A percentile compares a stretch with the other conserved stretches of the same genome.
phyloP scores from a whole-genome alignment of 495 filamentous ascomycete genomes.

The Xylaria telfairii region DNA sequence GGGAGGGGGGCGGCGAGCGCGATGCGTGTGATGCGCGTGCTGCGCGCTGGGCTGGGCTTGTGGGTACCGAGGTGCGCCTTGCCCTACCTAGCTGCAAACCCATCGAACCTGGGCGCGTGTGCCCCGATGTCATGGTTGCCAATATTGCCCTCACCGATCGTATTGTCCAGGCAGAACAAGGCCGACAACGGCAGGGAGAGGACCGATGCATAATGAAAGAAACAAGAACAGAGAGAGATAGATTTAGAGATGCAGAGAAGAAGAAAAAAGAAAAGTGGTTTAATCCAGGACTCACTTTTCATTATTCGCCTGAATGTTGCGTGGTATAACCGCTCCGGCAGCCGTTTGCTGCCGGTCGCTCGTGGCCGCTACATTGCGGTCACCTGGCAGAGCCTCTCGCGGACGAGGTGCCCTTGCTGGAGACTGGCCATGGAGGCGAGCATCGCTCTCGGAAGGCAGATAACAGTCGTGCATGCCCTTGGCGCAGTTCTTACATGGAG shows the following conservation, averaged over 20 bases:
- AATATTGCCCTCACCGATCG: constrained; percentile 22
- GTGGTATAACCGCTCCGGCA: constrained; percentile 47
- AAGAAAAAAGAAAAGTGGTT: constrained; percentile 23
- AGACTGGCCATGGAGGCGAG: constrained; percentile 53
- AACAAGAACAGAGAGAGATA: constrained; percentile 21
- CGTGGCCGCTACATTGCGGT: constrained; percentile 50
- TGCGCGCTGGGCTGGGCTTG: constrained; percentile 29
- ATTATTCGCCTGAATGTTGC: constrained; percentile 47
- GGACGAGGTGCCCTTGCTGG: constrained; percentile 43
- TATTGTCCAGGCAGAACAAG: constrained; percentile 16
- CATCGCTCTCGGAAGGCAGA: constrained; percentile 57
- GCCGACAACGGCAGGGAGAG: neutral
- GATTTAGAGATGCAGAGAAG: neutral
- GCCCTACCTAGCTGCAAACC: constrained; percentile 24
- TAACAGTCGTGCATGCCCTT: constrained; percentile 62
- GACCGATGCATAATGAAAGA: neutral
- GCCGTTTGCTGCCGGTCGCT: constrained; percentile 52
- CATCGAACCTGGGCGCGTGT: constrained; percentile 20
- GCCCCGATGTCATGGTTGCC: constrained; percentile 9
- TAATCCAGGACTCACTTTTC: constrained; percentile 51
- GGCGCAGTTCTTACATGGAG: constrained; percentile 60
- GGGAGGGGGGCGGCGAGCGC: constrained; percentile 21
- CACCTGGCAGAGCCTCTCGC: constrained; percentile 52
- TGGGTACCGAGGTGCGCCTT: constrained; percentile 32
- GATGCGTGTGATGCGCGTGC: constrained; percentile 28